Evolutionary conservation across 2,329 filamentous ascomycete genomes (phyloP).

Genomic region (Fusarium sp.): DNA sequence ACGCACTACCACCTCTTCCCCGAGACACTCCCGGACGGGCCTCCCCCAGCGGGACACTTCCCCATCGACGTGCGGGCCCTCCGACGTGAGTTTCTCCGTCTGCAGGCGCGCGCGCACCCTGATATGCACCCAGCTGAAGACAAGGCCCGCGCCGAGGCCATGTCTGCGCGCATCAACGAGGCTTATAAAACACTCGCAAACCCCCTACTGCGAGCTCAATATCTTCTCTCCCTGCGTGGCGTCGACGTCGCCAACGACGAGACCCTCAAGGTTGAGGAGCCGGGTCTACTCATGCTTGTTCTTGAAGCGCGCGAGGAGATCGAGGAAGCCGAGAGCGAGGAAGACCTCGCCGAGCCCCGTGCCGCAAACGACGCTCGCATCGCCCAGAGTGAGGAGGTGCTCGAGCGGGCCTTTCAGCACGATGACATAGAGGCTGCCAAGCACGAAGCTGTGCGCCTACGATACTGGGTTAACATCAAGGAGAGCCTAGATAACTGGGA

Average conservation of each 20-base stretch:
- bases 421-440: conserved; percentile 76
- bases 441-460: conserved; percentile 77
- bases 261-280: conserved; percentile 73
- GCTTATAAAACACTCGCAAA: conserved; percentile 87
- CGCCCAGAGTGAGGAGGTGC: conserved; percentile 65
- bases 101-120: conserved; percentile 82
- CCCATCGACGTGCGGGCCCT: conserved; percentile 75
- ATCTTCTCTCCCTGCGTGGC: conserved; percentile 79
- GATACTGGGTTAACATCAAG: conserved; percentile 91
- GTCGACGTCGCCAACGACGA: conserved; percentile 86
- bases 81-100: conserved; percentile 84
- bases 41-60: conserved; percentile 83
- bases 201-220: conserved; percentile 87
- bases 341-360: conserved; percentile 69
- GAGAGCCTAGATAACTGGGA: conserved; percentile 88
- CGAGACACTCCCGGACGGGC: conserved; percentile 76
- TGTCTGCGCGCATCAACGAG: conserved; percentile 88
- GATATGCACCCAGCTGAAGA: conserved; percentile 69
- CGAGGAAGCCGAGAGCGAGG: conserved; percentile 76
- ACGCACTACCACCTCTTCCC: conserved; percentile 94
- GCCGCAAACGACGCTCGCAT: conserved; percentile 76
- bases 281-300: conserved; percentile 79
- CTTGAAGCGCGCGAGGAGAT: conserved; percentile 82
- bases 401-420: conserved; percentile 73
- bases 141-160: conserved; percentile 74